Base-by-base conservation (phyloP, 192 early-diverging fungal genomes). In the Rhizophagus prolifer region DNA sequence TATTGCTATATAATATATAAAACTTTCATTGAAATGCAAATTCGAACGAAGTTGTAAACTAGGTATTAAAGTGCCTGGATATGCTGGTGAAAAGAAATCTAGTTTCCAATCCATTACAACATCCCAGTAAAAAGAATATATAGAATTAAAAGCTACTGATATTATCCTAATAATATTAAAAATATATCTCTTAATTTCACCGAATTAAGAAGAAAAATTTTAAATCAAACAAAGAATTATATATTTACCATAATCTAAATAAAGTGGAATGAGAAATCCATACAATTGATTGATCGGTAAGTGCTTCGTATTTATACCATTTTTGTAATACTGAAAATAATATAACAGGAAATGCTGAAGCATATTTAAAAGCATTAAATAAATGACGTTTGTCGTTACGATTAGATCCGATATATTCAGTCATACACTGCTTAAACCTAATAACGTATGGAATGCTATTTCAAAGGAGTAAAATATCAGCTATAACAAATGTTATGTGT, bases 81-180 rank as follows among this genome's bases (percentile, higher is more conserved):
- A 31, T 4, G 26, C 59, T 58, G 65, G 75, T 75, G 77, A 58
- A 83, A 64, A 68, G 72, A 86, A 79, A 75, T 72, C 54, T 44
- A 98, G 78, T 36, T 91, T 88, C 96, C 96, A 98, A 82, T 97
- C 97, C 79, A 95, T 91, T 21, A 86, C 88, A 34, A 98, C 87
- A 85, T 98, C 97, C 98, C 97, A 99, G 82, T 96, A 97, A 58
- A 96, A 91, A 7, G 94, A 96, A 82, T 93, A 98, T 19, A 95
- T 84, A 38, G 97, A 95, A 83, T 98, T 97, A 70, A 97, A 81
- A 30, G 91, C 84, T 1, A 93, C 91, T 28, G 85, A 85, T 44
- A 87, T 72, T 19, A 89, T 77, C 88, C 88, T 89, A 80, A n/a
- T 16, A 66, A n/a, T 28, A 30, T 26, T 9, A 26, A 25, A 23